Conservation (phyloP, 179 eudicot species). For the Heliamphora pulchella region DNA sequence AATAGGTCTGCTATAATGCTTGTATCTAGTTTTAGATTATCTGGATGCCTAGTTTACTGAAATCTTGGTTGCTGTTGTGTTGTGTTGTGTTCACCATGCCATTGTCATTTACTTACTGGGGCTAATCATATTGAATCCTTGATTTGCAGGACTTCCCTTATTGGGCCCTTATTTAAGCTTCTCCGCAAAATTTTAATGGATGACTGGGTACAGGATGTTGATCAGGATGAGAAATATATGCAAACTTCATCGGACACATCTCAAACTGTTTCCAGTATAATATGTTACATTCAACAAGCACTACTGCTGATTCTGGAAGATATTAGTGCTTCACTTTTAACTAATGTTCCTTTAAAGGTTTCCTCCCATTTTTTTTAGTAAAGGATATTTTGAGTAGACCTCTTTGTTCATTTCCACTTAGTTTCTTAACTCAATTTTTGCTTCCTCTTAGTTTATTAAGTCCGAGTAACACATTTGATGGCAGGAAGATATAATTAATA, state of each 20-base stretch:
- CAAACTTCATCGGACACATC: slow-evolving; percentile 34
- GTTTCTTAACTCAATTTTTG: neutral
- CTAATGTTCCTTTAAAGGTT: slow-evolving; percentile 31
- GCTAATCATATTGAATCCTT: neutral
- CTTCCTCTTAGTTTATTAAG: neutral
- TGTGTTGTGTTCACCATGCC: neutral
- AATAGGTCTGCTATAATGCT: slow-evolving; percentile 36
- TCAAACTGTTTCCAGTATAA: slow-evolving; percentile 29
- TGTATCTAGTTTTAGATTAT: neutral
- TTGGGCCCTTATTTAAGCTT: slow-evolving; percentile 66
- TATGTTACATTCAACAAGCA: slow-evolving; percentile 60
- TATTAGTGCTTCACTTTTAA: slow-evolving; percentile 39
- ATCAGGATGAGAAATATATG: slow-evolving; percentile 26
- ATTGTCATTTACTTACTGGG: neutral
- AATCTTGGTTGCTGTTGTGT: neutral
- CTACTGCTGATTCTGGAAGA: slow-evolving; percentile 72
- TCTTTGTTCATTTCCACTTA: neutral
- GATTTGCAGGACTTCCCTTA: slow-evolving; percentile 37
- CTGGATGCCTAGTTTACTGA: slow-evolving; percentile 6
- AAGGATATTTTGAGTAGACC: neutral
- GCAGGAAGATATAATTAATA: slow-evolving; percentile 34
- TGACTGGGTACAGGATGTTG: slow-evolving; percentile 27
- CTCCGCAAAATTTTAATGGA: slow-evolving; percentile 40
- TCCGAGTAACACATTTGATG: neutral
- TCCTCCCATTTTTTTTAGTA: neutral